Evolutionary conservation across 2,329 filamentous ascomycete genomes (phyloP).

Genomic region (Chaetomium sp.): DNA sequence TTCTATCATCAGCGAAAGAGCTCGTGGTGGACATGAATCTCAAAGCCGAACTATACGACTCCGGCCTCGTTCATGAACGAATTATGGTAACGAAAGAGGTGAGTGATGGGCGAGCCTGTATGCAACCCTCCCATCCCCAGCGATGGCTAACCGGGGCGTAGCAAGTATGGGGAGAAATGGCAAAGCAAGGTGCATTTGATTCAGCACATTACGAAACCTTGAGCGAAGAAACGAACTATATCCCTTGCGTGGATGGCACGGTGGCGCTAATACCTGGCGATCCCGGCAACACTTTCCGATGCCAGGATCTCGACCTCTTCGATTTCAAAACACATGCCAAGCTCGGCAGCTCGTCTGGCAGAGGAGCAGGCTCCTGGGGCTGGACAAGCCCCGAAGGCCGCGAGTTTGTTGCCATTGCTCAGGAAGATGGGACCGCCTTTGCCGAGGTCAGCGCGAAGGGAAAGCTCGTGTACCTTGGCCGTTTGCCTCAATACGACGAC

Average conservation of each 20-base stretch:
- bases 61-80: slow-evolving; percentile 25
- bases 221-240: slow-evolving; percentile 22
- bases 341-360: slow-evolving; percentile 48
- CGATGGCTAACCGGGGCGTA: not conserved
- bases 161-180: slow-evolving; percentile 27
- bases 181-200: slow-evolving; percentile 24
- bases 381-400: slow-evolving; percentile 52
- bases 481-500: slow-evolving; percentile 47
- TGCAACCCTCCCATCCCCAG: too few relatives aligned
- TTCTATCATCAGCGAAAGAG: slow-evolving; percentile 8
- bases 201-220: slow-evolving; percentile 28
- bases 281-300: slow-evolving; percentile 51
- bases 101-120: not conserved
- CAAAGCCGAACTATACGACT: slow-evolving; percentile 25
- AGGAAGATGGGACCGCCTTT: slow-evolving; percentile 54
- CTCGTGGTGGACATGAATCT: slow-evolving; percentile 16
- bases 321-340: slow-evolving; percentile 58
- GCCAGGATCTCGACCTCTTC: slow-evolving; percentile 52
- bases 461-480: slow-evolving; percentile 50
- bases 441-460: slow-evolving; percentile 50
- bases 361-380: slow-evolving; percentile 49
- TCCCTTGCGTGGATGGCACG: slow-evolving; percentile 46
- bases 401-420: slow-evolving; percentile 53
- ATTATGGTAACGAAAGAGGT: slow-evolving; percentile 32
- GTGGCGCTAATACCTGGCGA: slow-evolving; percentile 50